Evolutionary conservation across 2,329 filamentous ascomycete genomes (phyloP), one percentile per base, ranked within the genome.

Genomic region (Pseudonectria foliicola): DNA sequence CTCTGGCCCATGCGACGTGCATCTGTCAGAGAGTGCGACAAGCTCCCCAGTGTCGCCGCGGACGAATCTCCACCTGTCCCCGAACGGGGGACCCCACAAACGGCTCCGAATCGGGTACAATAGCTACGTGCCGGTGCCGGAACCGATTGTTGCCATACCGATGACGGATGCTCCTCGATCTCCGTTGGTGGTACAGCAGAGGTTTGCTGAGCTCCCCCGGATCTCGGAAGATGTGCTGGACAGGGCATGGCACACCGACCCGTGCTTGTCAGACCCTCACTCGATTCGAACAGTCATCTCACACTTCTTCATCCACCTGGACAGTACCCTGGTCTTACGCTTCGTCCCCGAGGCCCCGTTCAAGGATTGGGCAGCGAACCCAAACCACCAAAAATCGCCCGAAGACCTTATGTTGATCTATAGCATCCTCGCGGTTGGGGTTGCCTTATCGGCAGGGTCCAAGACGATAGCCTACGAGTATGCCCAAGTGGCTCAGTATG

Each of bases 401-500:
- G 68, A 62, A 53, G 66, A 68, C 46, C 52, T 59, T 56, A 70
- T 64, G 63, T 62, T 64, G 44, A 59, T 63, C 36, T 69, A 66
- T 60, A 70, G 60, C 45, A 59, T 62, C 33, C 55, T 66, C 31
- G 61, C 62, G 24, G 48, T 62, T 21, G 61, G 65, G 7, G 53
- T 62, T 24, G 51, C 55, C n/a, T 43, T 63, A 14, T 61, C 62
- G n/a, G 59, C 54, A 25, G 62, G 62, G 6, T 52, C 56, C 1
- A 58, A 55, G 35, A 44, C 54, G 14, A 60, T 61, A 26, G 62
- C 62, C 6, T 55, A 50, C 31, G 60, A 65, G 35, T 66, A 66
- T 32, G 61, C 63, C 4, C 62, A 66, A 25, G 71, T 81, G 32
- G 77, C 78, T 4, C 65, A 72, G 31, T 75, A 75, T 48, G 78